Percentiles rank a stretch among this genome's conserved stretches.
phyloP scores from a whole-genome alignment of 225 moss, liverwort and hornwort species.

The Polytrichum formosum region DNA sequence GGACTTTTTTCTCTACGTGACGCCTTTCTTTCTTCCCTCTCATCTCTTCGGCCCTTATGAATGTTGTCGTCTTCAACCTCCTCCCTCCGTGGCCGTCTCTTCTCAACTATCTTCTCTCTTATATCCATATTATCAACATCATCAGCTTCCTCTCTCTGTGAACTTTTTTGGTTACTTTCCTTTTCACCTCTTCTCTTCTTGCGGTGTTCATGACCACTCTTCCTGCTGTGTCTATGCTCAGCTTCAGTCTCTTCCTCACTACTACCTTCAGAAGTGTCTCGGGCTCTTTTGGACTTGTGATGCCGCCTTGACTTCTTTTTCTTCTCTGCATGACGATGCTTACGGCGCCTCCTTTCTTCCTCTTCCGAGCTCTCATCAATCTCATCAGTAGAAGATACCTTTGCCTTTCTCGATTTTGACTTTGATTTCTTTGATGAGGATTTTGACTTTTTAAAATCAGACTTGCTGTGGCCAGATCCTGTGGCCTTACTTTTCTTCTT shows the following conservation, averaged over 20 bases:
- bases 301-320: conserved; percentile 28
- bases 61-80: neutral
- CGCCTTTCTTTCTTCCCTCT: no score
- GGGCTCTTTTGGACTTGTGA: conserved; percentile 27
- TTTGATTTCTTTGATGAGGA: conserved; percentile 44
- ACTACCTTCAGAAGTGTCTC: conserved; percentile 20
- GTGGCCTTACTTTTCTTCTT: conserved; percentile 37
- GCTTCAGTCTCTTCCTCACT: conserved; percentile 21
- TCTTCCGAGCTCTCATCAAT: conserved; percentile 44
- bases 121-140: neutral
- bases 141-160: neutral
- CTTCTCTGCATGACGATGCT: conserved; percentile 28
- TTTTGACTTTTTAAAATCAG: conserved; percentile 44
- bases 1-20: conserved; percentile 1
- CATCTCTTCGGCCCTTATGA: neutral
- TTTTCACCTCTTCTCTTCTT: conserved; percentile 23
- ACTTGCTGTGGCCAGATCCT: conserved; percentile 20
- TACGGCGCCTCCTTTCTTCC: conserved; percentile 35
- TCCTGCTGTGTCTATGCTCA: conserved; percentile 25
- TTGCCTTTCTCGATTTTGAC: conserved; percentile 37
- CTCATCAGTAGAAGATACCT: conserved; percentile 28
- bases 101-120: neutral
- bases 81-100: neutral
- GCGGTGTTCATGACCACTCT: conserved; percentile 28
- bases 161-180: conserved; percentile 17